Evolutionary conservation across 345 rosid species (phyloP), one percentile per base, ranked within the genome.

Genomic region (Kandelia obovata): DNA sequence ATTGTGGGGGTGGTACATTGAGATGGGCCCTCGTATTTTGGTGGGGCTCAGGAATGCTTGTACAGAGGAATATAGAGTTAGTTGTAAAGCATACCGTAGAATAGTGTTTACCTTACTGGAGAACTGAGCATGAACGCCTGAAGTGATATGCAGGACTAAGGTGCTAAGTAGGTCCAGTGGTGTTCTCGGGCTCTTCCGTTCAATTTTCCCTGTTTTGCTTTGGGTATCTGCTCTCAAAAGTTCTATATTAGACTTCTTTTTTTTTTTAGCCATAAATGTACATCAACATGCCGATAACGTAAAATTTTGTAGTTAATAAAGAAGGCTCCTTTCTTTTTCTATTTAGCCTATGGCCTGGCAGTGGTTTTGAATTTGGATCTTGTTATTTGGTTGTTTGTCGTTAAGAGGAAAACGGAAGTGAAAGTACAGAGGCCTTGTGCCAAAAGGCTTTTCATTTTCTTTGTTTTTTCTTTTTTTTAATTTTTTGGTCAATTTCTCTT

Each of bases 1-100:
- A 30, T 49, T 61, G 46, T 68, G 65, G 59, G 64, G 10, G 57
- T 26, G 5, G 34, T 23, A 35, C 73, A 70, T 53, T 56, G 30
- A 61, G 72, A 53, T 67, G 17, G 73, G 75, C 70, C 81, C 70
- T 26, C 51, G 62, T 63, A 61, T 69, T 79, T 79, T 56, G 20
- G 68, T 7, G 70, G 71, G 68, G 65, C 63, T 32, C 69, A 49
- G 67, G 58, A 61, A 16, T 65, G 70, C 49, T 23, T 75, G 78
- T 79, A 79, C 77, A 74, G 73, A 43, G 59, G 58, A 53, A 72
- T 19, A 46, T 67, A 77, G 84, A 75, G 78, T 62, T 68, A 64
- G 49, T 20, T 66, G 63, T 61, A 55, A 65, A 58, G 53, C 5
- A 16, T 55, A 55, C 6, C 35, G 57, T 66, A n/a, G 35, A 13